Base-by-base conservation (phyloP, 352 stramenopile species). In the Phytophthora hybrid region DNA sequence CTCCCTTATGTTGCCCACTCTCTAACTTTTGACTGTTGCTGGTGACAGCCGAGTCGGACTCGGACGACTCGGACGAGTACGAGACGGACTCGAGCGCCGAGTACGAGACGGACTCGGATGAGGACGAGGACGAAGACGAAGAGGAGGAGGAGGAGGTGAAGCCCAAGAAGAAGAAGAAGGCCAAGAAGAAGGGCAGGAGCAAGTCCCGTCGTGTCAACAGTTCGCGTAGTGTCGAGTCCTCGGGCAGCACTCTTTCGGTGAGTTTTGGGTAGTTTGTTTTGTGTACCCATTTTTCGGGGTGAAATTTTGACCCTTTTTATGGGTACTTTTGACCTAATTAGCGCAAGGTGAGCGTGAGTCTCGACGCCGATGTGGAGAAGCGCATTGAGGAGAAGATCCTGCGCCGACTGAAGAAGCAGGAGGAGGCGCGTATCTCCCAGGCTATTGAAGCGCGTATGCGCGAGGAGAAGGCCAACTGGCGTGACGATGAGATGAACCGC, bases 311-410 rank as follows among this genome's bases (percentile, higher is more conserved):
- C 44, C 18, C 6, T 47, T 8, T 51, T 51, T 51, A 21, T 21
- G n/a, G 5, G n/a, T 16, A 55, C 19, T 46, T 34, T 13, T 31
- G 19, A 18, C 13, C 6, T 44, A 16, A 39, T 18, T 26, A 84
- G 68, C 76, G 77, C 21, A 90, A 88, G 52, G 63, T 93, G 13
- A 91, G 89, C 59, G 63, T 93, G 13, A 91, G 88, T 56, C 57
- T 95, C 18, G 89, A 96, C 69, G 86, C 88, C 8, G 89, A 95
- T 29, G 62, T 92, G 19, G 89, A 96, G 66, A 88, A 90, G 63
- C 88, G 88, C 53, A 94, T 96, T 46, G 89, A 96, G 62, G 89
- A 96, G 66, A 96, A 96, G 77, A 95, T 96, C 73, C 72, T 96
- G 65, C 84, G 85, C 23, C 83, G 89, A 1, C 77, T 96, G 2